These are phyloP conservation scores for Aureobasidium sp. DNA, from an alignment of 2,329 filamentous ascomycete species.

Conservation along the genomic window DNA sequence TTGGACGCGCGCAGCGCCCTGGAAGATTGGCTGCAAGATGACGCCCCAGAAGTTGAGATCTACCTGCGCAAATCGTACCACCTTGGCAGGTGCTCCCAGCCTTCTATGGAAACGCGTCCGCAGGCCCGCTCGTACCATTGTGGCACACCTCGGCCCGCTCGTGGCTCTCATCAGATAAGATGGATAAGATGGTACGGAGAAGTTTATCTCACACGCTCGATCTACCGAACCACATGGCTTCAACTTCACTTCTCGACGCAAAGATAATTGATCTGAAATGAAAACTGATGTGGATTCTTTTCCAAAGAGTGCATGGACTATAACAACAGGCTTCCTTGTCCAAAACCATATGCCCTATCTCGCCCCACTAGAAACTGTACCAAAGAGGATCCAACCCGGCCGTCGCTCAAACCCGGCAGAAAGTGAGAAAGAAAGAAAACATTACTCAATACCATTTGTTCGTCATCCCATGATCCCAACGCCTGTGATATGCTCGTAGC, in stretches of 20 bases:
- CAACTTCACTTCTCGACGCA: neutral
- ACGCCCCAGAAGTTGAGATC: neutral
- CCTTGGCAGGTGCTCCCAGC: neutral
- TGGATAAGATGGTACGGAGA: neutral
- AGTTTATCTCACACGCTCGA: neutral
- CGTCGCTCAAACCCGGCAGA: neutral
- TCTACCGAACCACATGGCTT: neutral
- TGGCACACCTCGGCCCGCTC: neutral
- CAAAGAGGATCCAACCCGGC: neutral
- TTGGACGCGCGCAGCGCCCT: neutral
- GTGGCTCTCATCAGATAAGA: conserved; percentile 4
- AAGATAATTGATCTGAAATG: neutral
- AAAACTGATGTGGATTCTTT: neutral
- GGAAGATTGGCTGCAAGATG: neutral
- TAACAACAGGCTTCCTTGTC: neutral
- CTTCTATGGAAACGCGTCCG: neutral
- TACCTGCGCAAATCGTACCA: conserved; percentile 5
- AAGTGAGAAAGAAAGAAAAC: conserved; percentile 3
- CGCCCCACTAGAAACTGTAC: neutral
- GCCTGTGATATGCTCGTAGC: neutral
- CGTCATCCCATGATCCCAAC: neutral
- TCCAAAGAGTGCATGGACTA: neutral
- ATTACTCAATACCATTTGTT: conserved; percentile 10
- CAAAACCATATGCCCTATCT: neutral
- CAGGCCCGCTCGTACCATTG: neutral